Base-by-base conservation (phyloP, 257 asterid species). In the Catharanthus roseus region DNA sequence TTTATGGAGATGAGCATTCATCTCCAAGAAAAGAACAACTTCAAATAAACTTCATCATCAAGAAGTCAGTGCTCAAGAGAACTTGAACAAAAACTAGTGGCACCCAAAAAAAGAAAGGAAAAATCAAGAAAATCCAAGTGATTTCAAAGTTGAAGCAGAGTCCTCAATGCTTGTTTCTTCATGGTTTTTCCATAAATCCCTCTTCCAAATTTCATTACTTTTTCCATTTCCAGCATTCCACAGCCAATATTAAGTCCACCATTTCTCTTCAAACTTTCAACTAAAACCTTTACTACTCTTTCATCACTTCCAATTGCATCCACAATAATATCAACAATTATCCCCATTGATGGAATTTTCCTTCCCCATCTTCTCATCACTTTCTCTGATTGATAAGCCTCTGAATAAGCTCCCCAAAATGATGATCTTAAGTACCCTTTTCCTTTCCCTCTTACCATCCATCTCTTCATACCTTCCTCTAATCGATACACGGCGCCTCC, bases 181-280 rank as follows among this genome's bases (percentile, higher is more conserved):
- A 87, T 86, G 21, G 88, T 78, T 74, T 87, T 91, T n/a, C 97
- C 97, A 82, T 83, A 92, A 73, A 92, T 65, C 78, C 98, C 98
- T 78, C 89, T 88, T 72, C 95, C 97, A 38, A 90, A 62, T 65
- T 88, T 92, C 84, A 88, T 69, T 8, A 51, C 77, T 74, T 82
- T 90, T 55, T 90, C 96, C 95, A 88, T 84, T 67, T 89, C 96
- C 86, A 87, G 63, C 72, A 78, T 79, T 58, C 78, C 82, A 65
- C 50, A 57, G 28, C 82, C 74, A 58, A 60, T 36, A 53, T 55
- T 23, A 15, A 38, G 8, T n/a, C 42, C 42, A 38, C 65, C 69
- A 11, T 67, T 80, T 72, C 78, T 87, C 83, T 81, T 90, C 67
- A 84, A 18, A 34, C 90, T 87, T 41, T 77, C 85, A 80, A 85